phyloP scores from a whole-genome alignment of 2,329 filamentous ascomycete species.

The Aspergillus clavatus region DNA sequence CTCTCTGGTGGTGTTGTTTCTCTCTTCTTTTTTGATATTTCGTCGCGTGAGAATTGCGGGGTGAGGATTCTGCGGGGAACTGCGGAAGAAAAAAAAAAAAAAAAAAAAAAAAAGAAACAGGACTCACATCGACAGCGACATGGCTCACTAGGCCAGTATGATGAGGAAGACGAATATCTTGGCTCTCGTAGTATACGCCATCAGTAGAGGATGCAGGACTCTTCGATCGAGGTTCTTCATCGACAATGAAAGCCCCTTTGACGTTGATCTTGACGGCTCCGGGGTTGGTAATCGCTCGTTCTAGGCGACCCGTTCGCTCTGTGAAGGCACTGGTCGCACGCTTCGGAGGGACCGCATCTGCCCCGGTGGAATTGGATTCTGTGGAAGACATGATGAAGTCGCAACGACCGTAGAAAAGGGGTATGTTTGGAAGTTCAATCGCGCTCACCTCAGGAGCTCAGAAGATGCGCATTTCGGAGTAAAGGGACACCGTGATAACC shows the following conservation, averaged over 20 bases:
- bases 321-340: conserved; percentile 17
- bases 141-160: conserved; percentile 94
- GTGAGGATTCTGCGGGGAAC: conserved; percentile 29
- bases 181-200: conserved; percentile 66
- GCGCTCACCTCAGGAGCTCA: background rate
- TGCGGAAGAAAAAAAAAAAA: conserved; percentile 14
- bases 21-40: too few relatives aligned
- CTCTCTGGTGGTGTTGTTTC: too few relatives aligned
- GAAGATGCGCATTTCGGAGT: conserved; percentile 14
- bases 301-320: conserved; percentile 29
- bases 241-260: conserved; percentile 91
- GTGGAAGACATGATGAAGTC: conserved; percentile 29
- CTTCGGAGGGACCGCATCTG: conserved; percentile 10
- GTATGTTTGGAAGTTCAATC: conserved; percentile 9
- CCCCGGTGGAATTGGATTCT: conserved; percentile 18
- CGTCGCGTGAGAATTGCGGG: conserved; percentile 25
- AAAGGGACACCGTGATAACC: conserved; percentile 36
- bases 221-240: conserved; percentile 61
- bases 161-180: conserved; percentile 92
- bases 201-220: conserved; percentile 46
- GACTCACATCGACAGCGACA: conserved; percentile 88
- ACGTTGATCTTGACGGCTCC: conserved; percentile 89
- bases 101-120: too few relatives aligned
- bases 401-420: conserved; percentile 7
- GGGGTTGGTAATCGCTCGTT: conserved; percentile 53